phyloP scores from a whole-genome alignment of 2,329 filamentous ascomycete genomes.

The Beauveria brongniartii region DNA sequence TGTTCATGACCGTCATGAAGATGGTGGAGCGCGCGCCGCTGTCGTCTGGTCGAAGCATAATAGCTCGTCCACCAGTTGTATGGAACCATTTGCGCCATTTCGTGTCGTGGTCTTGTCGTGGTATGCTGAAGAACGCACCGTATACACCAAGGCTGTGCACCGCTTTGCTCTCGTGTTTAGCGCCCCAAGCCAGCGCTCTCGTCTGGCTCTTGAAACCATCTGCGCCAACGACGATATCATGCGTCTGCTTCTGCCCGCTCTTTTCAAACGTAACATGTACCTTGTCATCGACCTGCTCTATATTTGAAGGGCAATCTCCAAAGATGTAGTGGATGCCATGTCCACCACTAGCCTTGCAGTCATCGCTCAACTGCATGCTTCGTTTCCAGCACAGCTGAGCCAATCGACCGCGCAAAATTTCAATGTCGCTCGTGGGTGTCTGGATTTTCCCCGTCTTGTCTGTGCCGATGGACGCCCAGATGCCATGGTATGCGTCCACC shows the following conservation, averaged over 20 bases:
- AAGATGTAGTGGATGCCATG: conserved; percentile 20
- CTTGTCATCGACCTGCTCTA: conserved; percentile 22
- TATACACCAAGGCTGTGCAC: conserved; percentile 25
- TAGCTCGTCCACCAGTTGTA: conserved; percentile 25
- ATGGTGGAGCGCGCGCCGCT: conserved; percentile 10
- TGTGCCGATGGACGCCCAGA: conserved; percentile 30
- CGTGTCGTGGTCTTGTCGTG: conserved; percentile 19
- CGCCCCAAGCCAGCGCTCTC: conserved; percentile 29
- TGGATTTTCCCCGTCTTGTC: conserved; percentile 35
- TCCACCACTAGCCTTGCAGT: conserved; percentile 18
- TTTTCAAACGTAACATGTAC: conserved; percentile 35
- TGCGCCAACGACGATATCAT: conserved; percentile 46
- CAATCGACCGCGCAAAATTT: conserved; percentile 45
- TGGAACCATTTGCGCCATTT: conserved; percentile 21
- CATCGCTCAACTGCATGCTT: conserved; percentile 32
- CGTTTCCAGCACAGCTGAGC: conserved; percentile 38
- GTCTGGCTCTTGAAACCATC: conserved; percentile 45
- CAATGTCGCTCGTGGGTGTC: conserved; percentile 45
- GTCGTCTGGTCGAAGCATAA: conserved; percentile 24
- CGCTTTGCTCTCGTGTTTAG: conserved; percentile 17
- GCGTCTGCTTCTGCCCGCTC: conserved; percentile 29
- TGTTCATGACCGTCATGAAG: conserved; percentile 23
- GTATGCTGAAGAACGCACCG: conserved; percentile 33
- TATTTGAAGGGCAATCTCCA: conserved; percentile 20
- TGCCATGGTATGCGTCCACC: conserved; percentile 31